A percentile compares a stretch with the other conserved stretches of the same genome.
Conservation (phyloP, 805 yeast genomes). For the Metschnikowia arizonensis region DNA sequence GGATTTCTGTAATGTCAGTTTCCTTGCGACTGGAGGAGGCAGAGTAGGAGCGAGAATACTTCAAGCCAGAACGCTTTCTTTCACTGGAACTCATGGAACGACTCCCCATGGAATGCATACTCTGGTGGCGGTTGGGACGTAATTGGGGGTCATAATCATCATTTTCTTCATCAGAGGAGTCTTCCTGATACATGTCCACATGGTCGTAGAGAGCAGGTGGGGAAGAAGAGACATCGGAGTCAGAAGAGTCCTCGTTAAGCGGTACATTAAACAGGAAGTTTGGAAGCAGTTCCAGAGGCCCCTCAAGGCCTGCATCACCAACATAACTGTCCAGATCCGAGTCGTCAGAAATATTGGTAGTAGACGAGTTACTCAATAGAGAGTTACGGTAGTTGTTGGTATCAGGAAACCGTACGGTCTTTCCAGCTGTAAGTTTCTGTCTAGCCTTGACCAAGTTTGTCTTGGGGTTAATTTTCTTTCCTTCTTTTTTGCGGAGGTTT, state of each 20-base stretch:
- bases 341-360: constrained; percentile 18
- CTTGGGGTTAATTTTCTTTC: constrained; percentile 13
- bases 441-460: constrained; percentile 20
- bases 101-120: not conserved
- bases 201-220: constrained; percentile 7
- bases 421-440: constrained; percentile 20
- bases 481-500: constrained; percentile 19
- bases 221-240: constrained; percentile 4
- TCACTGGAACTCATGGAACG: not conserved
- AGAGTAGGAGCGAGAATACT: not conserved
- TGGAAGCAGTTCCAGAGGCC: constrained; percentile 12
- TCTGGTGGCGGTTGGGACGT: not conserved
- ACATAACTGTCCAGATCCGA: constrained; percentile 2
- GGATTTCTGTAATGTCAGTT: constrained; percentile 16
- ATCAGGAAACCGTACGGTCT: constrained; percentile 31
- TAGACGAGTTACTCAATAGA: constrained; percentile 25
- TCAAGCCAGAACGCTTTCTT: not conserved
- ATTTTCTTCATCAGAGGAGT: constrained; percentile 18
- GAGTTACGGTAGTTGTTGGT: constrained; percentile 24
- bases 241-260: constrained; percentile 1
- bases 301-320: not conserved
- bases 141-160: not conserved
- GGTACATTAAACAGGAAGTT: constrained; percentile 13
- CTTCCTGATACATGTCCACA: constrained; percentile 12
- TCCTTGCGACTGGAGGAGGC: constrained; percentile 6